Percentiles rank a stretch among this genome's conserved stretches.
These are phyloP conservation scores for Vinca major DNA, from an alignment of 305 asterid species.

Conservation along the genomic window DNA sequence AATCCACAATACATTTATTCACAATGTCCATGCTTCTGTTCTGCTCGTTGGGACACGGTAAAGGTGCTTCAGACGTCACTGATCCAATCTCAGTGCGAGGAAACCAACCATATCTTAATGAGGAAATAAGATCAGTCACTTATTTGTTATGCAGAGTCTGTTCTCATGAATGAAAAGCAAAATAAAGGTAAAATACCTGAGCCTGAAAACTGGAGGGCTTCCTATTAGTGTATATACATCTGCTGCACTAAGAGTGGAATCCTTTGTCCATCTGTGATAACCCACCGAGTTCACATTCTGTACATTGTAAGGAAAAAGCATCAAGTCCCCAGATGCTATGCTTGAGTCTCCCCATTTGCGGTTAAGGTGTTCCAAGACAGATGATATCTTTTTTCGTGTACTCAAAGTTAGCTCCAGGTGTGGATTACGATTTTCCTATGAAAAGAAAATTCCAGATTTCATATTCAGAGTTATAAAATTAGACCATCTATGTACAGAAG, in stretches of 20 bases:
- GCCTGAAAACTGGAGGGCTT: constrained; percentile 78
- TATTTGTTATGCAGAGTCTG: not conserved
- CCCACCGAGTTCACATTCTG: constrained; percentile 50
- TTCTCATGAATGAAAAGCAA: constrained; percentile 2
- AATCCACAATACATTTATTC: constrained; percentile 28
- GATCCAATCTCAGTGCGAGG: constrained; percentile 47
- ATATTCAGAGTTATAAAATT: not conserved
- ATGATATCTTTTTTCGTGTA: constrained; percentile 77
- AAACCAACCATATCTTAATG: constrained; percentile 86
- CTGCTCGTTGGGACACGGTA: constrained; percentile 29
- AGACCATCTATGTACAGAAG: not conserved
- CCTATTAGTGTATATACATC: constrained; percentile 67
- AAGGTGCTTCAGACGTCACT: constrained; percentile 34
- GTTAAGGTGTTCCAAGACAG: constrained; percentile 80
- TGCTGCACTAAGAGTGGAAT: constrained; percentile 71
- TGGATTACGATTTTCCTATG: constrained; percentile 80
- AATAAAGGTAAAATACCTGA: constrained; percentile 39
- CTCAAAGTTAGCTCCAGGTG: constrained; percentile 84
- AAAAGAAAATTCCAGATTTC: constrained; percentile 17
- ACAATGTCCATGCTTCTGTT: constrained; percentile 20
- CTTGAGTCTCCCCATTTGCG: constrained; percentile 83
- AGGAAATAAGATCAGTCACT: constrained; percentile 16
- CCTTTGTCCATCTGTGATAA: constrained; percentile 77
- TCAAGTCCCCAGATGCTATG: constrained; percentile 45
- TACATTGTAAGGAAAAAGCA: constrained; percentile 73